Evolutionary conservation across 768 basidiomycete species (phyloP), one percentile per base, ranked within the genome.

Genomic region (Mycena venus): DNA sequence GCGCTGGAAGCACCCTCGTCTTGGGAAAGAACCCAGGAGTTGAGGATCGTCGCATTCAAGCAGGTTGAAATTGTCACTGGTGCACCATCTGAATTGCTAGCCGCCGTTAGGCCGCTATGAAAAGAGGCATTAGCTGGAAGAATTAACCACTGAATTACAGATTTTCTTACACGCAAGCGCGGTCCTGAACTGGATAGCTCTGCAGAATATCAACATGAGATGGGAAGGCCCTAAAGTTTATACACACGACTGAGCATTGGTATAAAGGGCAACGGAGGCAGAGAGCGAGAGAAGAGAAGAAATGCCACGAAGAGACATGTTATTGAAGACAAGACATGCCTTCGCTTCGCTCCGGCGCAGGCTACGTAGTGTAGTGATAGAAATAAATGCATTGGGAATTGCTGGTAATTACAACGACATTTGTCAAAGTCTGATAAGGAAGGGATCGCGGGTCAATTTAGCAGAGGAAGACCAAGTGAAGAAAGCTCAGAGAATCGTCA

Each of bases 231-330:
- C 10, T 49, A 7, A 6, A 17, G 11, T 38, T 64, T 12, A 47
- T 56, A 17, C n/a, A 64, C 71, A 67, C 71, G 60, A 29, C n/a
- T 72, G 71, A 21, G 64, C 71, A 55, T 58, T 40, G 42, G 64
- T 64, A 23, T 29, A 32, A 3, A 72, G 44, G 23, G 71, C 42
- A 49, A 72, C 2, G 19, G 47, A 53, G 14, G 31, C 27, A 19
- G 36, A 56, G 31, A 56, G 34, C 25, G n/a, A n/a, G 51, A 70
- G 60, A 32, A 70, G 44, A 7, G 68, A 62, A 5, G 25, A 36
- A 32, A 62, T 15, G 58, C 60, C 60, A 58, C 67, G 68, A 29
- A 40, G 3, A 19, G 55, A 70, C 68, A 70, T 70, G 23, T n/a
- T n/a, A 38, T 19, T 70, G 59, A 62, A 70, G 14, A n/a, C 6